Evolutionary conservation across 129 eudicot species (phyloP).

Genomic region (Helichrysum umbraculigerum): DNA sequence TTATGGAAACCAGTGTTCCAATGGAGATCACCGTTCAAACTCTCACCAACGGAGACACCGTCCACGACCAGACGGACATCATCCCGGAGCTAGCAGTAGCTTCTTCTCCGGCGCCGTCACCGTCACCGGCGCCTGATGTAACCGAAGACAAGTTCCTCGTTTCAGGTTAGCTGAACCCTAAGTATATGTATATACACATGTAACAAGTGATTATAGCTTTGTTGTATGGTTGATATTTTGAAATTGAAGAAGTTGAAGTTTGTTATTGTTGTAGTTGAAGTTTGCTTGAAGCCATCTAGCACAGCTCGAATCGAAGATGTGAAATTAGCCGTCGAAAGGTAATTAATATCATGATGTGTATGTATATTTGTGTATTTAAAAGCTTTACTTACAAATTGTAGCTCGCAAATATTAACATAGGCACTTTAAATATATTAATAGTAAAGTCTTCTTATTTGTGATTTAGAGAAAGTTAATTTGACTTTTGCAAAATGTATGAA

Average conservation of each 20-base stretch:
- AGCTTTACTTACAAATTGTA: neutral
- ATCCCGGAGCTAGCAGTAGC: constrained; percentile 34
- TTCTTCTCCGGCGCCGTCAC: constrained; percentile 40
- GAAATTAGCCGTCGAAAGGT: constrained; percentile 77
- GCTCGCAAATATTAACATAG: neutral
- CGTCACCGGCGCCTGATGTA: constrained; percentile 30
- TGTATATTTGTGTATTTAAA: neutral
- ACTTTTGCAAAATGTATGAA: constrained; percentile 15
- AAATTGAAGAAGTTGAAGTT: constrained; percentile 15
- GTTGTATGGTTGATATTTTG: neutral
- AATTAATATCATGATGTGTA: constrained; percentile 15
- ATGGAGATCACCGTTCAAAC: constrained; percentile 70
- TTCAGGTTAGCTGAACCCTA: constrained; percentile 48
- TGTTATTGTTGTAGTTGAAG: constrained; percentile 66
- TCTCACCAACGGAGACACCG: constrained; percentile 34
- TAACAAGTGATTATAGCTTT: neutral
- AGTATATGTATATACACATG: neutral
- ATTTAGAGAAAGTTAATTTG: constrained; percentile 4
- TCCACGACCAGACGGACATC: constrained; percentile 33
- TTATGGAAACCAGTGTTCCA: constrained; percentile 53
- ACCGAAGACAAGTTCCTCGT: constrained; percentile 64
- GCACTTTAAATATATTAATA: neutral
- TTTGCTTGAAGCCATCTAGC: constrained; percentile 82
- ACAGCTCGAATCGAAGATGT: constrained; percentile 72
- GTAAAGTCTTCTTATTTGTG: neutral